These are phyloP conservation scores for Talaromyces stipitatus DNA, from an alignment of 495 filamentous ascomycete species.

Conservation along the genomic window DNA sequence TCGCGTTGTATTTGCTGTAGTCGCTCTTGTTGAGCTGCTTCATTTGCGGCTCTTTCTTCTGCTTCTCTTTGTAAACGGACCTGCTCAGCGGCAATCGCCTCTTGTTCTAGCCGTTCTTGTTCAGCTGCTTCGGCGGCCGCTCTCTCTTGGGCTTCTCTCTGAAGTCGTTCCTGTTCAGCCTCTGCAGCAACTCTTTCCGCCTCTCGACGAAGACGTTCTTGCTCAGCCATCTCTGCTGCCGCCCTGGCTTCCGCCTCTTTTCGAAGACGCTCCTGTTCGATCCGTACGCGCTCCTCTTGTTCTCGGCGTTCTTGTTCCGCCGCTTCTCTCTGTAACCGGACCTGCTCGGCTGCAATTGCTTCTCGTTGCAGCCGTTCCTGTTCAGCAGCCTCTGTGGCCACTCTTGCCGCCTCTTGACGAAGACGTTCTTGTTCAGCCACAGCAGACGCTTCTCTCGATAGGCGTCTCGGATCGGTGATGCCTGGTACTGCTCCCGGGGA, in stretches of 20 bases:
- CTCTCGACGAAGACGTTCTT: not conserved
- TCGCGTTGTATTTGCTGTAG: not conserved
- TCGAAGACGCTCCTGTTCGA: not conserved
- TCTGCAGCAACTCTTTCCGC: not conserved
- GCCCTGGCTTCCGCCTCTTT: not conserved
- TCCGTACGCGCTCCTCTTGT: not conserved
- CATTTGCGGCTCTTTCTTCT: not conserved
- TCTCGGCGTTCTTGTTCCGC: not conserved
- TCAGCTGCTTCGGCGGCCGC: not conserved
- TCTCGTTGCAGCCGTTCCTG: not conserved
- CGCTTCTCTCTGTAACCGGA: not conserved
- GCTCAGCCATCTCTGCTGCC: not conserved
- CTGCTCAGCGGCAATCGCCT: not conserved
- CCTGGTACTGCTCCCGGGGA: not conserved
- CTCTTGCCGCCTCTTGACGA: not conserved
- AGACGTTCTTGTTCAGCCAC: not conserved
- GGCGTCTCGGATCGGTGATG: not conserved
- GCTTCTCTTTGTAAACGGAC: not conserved
- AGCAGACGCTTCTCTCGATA: not conserved
- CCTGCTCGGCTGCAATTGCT: not conserved
- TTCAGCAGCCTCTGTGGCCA: not conserved
- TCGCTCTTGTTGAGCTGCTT: not conserved
- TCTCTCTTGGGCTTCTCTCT: not conserved
- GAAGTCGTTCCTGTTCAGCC: not conserved
- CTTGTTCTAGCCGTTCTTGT: not conserved